These are phyloP conservation scores for Pseudoperonospora humuli DNA, from an alignment of 352 stramenopile species.

Conservation along the genomic window DNA sequence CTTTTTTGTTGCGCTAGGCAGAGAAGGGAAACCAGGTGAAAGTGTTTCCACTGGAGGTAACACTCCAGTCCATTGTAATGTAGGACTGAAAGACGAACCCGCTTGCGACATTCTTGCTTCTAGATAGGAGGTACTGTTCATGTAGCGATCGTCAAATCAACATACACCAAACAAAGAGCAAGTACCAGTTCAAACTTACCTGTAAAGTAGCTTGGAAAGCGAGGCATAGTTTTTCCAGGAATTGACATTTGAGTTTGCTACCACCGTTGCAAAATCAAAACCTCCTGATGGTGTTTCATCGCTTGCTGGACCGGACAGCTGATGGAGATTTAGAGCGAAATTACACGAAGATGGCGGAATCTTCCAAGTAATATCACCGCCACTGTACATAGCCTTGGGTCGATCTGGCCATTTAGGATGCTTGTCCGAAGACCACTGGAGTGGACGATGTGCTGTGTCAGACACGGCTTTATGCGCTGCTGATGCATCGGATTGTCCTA, in stretches of 20 bases:
- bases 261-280: slow-evolving; percentile 8
- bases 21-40: slow-evolving; percentile 8
- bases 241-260: slow-evolving; percentile 38
- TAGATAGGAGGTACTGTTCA: slow-evolving; percentile 8
- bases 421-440: slow-evolving; percentile 15
- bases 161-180: background rate
- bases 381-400: slow-evolving; percentile 12
- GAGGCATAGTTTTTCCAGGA: slow-evolving; percentile 71
- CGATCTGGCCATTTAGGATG: slow-evolving; percentile 14
- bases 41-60: slow-evolving; percentile 22
- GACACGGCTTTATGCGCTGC: background rate
- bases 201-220: slow-evolving; percentile 67
- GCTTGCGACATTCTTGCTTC: slow-evolving; percentile 5
- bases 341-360: slow-evolving; percentile 13
- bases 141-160: background rate
- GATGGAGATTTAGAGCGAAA: slow-evolving; percentile 17
- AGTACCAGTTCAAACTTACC: slow-evolving; percentile 16
- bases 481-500: slow-evolving; percentile 8
- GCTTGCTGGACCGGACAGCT: slow-evolving; percentile 5
- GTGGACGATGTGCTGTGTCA: background rate
- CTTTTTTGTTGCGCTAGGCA: slow-evolving; percentile 9
- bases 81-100: background rate
- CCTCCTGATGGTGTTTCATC: slow-evolving; percentile 3
- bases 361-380: slow-evolving; percentile 8
- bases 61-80: slow-evolving; percentile 13